Base-by-base conservation (phyloP, 192 early-diverging fungal species). In the Coemansia interrupta region DNA sequence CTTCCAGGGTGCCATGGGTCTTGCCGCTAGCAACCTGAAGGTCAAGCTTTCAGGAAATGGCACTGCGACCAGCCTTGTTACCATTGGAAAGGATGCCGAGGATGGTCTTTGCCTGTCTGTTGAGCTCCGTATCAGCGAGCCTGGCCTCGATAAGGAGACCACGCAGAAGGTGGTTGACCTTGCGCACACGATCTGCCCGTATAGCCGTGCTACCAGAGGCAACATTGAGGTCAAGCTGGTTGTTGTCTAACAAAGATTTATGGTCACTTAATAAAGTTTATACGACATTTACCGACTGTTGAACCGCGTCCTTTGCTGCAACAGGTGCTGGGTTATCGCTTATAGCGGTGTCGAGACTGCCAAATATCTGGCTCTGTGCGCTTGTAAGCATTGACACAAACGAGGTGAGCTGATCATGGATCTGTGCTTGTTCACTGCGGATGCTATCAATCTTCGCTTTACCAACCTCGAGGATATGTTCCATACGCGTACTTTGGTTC, bases 1-100 rank as follows among this genome's bases (percentile, higher is more conserved):
- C 70, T 84, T 84, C 65, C 80, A 82, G 49, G 83, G 83, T 32
- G 83, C 83, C 13, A 63, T 84, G 68, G 83, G 63, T 3, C 66
- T 76, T 40, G 83, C 75, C 2, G 72, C 81, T 17, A 66, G 57
- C 30, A 71, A 72, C 44, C 57, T 80, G 38, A 65, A 79, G 36
- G 53, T 84, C 58, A 60, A 66, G n/a, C 61, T 84, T 20, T 67
- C 67, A 10, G 61, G 68, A 46, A 53, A 61, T 9, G 80, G 72
- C 56, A 80, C 81, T 0, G 82, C 82, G 43, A 80, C 66, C 0
- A 69, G 71, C 3, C 44, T 58, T 12, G 81, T 84, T 14, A 63
- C 70, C 39, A 82, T 84, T 36, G 83, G 83, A 47, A 72, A 74
- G 56, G 80, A 84, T 44, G 55, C 71, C 18, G 66, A 64, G 39